phyloP scores from a whole-genome alignment of 1,139 yeast genomes.

The Saccharomycopsis hybrid region DNA sequence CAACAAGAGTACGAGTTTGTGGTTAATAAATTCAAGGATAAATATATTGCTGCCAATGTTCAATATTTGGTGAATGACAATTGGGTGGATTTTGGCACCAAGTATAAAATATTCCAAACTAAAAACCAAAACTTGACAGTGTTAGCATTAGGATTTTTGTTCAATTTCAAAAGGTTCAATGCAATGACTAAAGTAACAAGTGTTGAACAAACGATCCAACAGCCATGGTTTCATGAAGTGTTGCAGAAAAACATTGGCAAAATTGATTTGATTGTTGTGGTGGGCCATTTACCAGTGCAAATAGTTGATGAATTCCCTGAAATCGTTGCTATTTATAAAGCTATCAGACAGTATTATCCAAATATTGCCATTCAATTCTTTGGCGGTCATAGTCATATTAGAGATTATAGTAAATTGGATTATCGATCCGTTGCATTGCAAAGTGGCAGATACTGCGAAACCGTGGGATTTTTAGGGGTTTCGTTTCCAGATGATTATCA shows the following conservation, averaged over 20 bases:
- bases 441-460: conserved; percentile 90
- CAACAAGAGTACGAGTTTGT: conserved; percentile 57
- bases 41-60: conserved; percentile 77
- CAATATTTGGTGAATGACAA: conserved; percentile 49
- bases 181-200: conserved; percentile 57
- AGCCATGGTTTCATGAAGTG: conserved; percentile 60
- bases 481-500: conserved; percentile 29
- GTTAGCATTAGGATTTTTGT: conserved; percentile 73
- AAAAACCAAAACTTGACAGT: conserved; percentile 45
- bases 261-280: conserved; percentile 62
- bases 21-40: conserved; percentile 52
- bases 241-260: conserved; percentile 37
- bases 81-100: conserved; percentile 55
- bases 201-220: conserved; percentile 46
- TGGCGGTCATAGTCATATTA: conserved; percentile 92
- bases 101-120: conserved; percentile 60
- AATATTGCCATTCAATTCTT: conserved; percentile 68
- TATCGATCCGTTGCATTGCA: conserved; percentile 66
- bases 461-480: conserved; percentile 79
- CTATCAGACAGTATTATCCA: conserved; percentile 55
- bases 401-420: conserved; percentile 76
- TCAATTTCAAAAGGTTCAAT: conserved; percentile 65
- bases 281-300: conserved; percentile 80
- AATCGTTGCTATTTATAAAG: conserved; percentile 41
- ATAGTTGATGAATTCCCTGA: conserved; percentile 46